Base-by-base conservation (phyloP, 345 rosid species). In the Linum trigynum region DNA sequence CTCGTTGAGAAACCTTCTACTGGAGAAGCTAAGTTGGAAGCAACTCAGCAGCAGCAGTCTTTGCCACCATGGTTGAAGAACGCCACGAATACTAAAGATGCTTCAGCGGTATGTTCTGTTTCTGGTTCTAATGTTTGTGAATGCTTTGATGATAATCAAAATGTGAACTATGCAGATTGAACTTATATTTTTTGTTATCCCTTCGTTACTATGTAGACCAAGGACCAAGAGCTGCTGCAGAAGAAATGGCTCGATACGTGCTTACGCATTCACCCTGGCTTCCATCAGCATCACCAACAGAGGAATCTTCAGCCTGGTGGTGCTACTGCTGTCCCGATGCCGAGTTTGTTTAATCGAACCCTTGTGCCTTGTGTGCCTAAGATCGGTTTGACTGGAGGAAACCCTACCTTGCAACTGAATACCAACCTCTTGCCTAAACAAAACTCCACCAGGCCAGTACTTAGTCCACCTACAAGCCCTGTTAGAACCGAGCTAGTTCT, bases 401-500 rank as follows among this genome's bases (percentile, higher is more conserved):
- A 66, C 32, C 32, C 32, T 23, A 65, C 76, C 15, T 69, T 78
- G 58, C 80, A 67, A 65, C 40, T 74, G 70, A 77, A 78, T 64
- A 66, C 76, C 7, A 76, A 65, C 72, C 53, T 69, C 55, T 58
- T 70, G 69, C 41, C 71, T 35, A 73, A 75, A 66, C 83, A 76
- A 66, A 63, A 63, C 15, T 60, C 65, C 43, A 75, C 74, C 42
- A 74, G 15, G 59, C 63, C 78, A 63, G 65, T 23, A 23, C 32
- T 39, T 53, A 57, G 81, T 70, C 91, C 85, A 12, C 90, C 76
- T 0, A 71, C 72, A 74, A 88, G 97, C 78, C 97, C 95, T 10
- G 92, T 94, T 38, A 76, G 82, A 74, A 94, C 99, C 4, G 96
- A 94, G 56, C 79, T 94, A 69, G 87, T 73, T 72, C 96, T 94